Conservation (phyloP, 495 filamentous ascomycete genomes). For the Letharia lupina region DNA sequence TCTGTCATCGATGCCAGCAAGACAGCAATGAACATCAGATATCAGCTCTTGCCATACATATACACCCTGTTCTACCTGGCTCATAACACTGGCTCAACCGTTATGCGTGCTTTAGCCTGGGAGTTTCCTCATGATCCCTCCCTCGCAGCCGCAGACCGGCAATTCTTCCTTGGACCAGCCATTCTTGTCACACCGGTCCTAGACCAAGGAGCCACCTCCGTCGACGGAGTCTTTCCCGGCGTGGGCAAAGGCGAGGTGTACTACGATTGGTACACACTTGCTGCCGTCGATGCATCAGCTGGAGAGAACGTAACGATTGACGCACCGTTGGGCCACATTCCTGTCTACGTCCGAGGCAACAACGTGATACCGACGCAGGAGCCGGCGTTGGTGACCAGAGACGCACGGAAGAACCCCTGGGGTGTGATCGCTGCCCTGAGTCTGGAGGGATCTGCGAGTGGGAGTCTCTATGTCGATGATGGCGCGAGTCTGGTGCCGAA, state of each 20-base stretch:
- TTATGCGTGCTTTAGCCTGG: conserved; percentile 77
- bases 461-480: conserved; percentile 74
- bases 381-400: conserved; percentile 59
- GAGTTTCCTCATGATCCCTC: conserved; percentile 73
- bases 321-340: conserved; percentile 72
- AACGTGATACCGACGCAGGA: conserved; percentile 62
- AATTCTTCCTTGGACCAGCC: conserved; percentile 68
- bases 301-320: conserved; percentile 64
- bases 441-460: conserved; percentile 48
- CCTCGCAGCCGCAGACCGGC: conserved; percentile 57
- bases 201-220: conserved; percentile 51
- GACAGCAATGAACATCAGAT: conserved; percentile 66
- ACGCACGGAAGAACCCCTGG: conserved; percentile 60
- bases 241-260: conserved; percentile 53
- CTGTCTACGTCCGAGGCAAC: conserved; percentile 66
- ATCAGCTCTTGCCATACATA: conserved; percentile 65
- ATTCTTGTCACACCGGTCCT: conserved; percentile 69
- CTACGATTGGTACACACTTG: conserved; percentile 77
- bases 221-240: conserved; percentile 74
- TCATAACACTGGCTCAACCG: conserved; percentile 58
- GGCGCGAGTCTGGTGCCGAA: conserved; percentile 60
- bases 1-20: conserved; percentile 58
- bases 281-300: conserved; percentile 41
- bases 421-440: conserved; percentile 57
- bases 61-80: conserved; percentile 73